Evolutionary conservation across 2,329 filamentous ascomycete species (phyloP), one percentile per base, ranked within the genome.

Genomic region (Sporothrix pseudoabietina): DNA sequence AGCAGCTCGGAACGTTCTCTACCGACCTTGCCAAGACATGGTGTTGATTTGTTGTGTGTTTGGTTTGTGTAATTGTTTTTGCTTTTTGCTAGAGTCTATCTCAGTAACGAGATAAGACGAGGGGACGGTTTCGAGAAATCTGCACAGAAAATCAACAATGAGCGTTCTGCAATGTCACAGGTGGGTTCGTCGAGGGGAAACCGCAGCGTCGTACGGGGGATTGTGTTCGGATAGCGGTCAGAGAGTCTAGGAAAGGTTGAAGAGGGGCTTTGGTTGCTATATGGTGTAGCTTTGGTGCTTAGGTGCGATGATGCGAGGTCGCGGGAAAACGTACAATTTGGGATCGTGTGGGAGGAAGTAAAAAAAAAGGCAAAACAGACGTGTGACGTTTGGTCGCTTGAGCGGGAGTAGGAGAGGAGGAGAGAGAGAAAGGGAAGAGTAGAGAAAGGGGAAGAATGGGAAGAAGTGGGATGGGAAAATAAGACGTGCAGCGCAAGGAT

Each of bases 11-110:
- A 57, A 32, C 35, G 19, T 39, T n/a, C 32, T 22, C 7, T 41
- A 70, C 70, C 35, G 14, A 76, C 75, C 74, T 76, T 76, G 75
- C 75, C 75, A 76, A 52, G 75, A 76, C 75, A 76, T 76, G 66
- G 14, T 76, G 74, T 44, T 71, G 73, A 4, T 55, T 47, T 39
- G 49, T 70, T 66, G 57, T 68, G 59, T 39, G 52, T 30, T 55
- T 55, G 52, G 52, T 30, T 30, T 49, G 44, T 49, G 44, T 49
- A 14, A 41, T 32, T 47, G 55, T 22, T 41, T 71, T 71, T 32
- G 69, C 14, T 32, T 59, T 30, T 57, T 57, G 49, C 32, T 49
- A 14, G 41, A 4, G 63, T 41, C 19, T 55, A 52, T 66, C 57
- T 52, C 54, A 30, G 41, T n/a, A 6, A 68, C 4, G 22, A 49